Evolutionary conservation across 2,329 filamentous ascomycete species (phyloP).

Genomic region (Fusarium sulawesiense): DNA sequence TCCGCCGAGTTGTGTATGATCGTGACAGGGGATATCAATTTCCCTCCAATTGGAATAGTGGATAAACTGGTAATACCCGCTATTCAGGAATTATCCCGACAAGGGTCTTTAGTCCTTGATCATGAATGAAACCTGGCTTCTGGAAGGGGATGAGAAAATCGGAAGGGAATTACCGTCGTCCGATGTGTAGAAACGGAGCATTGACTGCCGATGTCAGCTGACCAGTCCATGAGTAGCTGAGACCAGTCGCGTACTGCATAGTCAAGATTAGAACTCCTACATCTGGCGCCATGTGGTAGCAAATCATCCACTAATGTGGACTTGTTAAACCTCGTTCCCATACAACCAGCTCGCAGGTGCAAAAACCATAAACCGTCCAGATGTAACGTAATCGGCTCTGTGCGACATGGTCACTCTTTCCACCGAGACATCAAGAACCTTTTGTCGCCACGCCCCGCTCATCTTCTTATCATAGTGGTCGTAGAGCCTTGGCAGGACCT

Average conservation of each 20-base stretch:
- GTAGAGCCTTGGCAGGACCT: background rate
- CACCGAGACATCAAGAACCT: background rate
- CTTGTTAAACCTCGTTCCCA: background rate
- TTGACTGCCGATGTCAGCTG: background rate
- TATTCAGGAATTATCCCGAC: constrained; percentile 18
- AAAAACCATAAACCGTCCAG: background rate
- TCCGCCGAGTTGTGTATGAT: constrained; percentile 4
- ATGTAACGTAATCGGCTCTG: background rate
- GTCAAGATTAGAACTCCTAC: background rate
- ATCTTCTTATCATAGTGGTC: background rate
- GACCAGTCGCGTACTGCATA: background rate
- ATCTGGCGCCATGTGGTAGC: background rate
- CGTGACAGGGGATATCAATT: background rate
- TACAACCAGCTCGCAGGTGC: background rate
- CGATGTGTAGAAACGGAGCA: background rate
- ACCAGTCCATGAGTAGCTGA: background rate
- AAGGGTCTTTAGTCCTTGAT: constrained; percentile 10
- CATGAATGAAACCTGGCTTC: constrained; percentile 14
- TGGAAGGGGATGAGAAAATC: background rate
- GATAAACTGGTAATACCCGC: rapidly evolving
- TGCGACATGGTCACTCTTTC: background rate
- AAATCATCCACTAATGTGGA: background rate
- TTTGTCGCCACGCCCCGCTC: background rate
- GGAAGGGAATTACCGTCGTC: background rate
- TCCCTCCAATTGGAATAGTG: constrained; percentile 20